These are phyloP conservation scores for Chlamydomonas eustigma DNA, from an alignment of 139 green algal species.

Conservation along the genomic window DNA sequence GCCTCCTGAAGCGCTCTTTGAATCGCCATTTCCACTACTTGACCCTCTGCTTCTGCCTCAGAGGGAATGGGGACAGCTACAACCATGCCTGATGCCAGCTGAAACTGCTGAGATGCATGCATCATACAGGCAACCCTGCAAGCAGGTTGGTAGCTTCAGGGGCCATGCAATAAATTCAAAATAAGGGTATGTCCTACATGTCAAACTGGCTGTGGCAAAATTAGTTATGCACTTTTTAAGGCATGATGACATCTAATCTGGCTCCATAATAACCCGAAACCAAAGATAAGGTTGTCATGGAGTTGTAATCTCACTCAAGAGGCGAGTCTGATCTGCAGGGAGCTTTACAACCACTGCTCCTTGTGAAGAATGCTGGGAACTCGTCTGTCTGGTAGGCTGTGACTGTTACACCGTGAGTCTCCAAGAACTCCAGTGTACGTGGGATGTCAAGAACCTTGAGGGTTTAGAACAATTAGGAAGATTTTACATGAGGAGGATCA, in stretches of 20 bases:
- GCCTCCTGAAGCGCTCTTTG: slow-evolving; percentile 69
- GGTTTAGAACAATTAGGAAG: background rate
- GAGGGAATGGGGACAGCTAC: slow-evolving; percentile 81
- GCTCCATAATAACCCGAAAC: too few relatives aligned
- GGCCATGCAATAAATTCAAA: too few relatives aligned
- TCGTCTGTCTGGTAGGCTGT: slow-evolving; percentile 72
- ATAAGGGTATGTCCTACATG: too few relatives aligned
- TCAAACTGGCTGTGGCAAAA: too few relatives aligned
- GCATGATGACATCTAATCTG: too few relatives aligned
- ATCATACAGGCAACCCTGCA: background rate
- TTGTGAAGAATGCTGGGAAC: slow-evolving; percentile 96
- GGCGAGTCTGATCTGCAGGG: slow-evolving; percentile 8
- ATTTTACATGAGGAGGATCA: background rate
- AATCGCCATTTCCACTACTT: slow-evolving; percentile 59
- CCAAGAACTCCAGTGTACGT: slow-evolving; percentile 89
- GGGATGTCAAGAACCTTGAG: slow-evolving; percentile 89
- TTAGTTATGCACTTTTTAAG: too few relatives aligned
- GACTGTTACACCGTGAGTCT: slow-evolving; percentile 90
- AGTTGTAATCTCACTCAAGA: background rate
- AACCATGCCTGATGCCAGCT: slow-evolving; percentile 59
- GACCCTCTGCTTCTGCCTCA: slow-evolving; percentile 56
- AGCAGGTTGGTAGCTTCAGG: background rate
- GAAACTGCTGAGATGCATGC: slow-evolving; percentile 23
- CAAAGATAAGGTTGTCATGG: too few relatives aligned
- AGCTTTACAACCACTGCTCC: slow-evolving; percentile 62